Evolutionary conservation across 1,139 yeast species (phyloP).

Genomic region (Sugiyamaella castrensis): DNA sequence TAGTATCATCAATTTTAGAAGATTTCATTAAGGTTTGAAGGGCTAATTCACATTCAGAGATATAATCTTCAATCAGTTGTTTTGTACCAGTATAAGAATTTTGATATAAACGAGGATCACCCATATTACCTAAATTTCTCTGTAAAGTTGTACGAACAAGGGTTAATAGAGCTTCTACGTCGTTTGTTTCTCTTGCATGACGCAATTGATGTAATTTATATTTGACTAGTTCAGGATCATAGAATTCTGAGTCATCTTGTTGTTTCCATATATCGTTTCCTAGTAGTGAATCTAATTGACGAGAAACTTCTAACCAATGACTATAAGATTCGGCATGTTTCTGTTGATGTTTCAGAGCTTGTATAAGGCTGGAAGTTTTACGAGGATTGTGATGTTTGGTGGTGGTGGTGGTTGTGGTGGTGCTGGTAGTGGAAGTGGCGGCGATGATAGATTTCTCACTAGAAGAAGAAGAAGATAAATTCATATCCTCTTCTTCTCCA

Average conservation of each 20-base stretch:
- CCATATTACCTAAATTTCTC: constrained; percentile 84
- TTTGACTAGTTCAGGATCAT: constrained; percentile 65
- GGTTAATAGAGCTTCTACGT: constrained; percentile 62
- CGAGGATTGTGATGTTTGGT: neutral
- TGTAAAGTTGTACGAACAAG: constrained; percentile 81
- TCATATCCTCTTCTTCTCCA: too few species aligned
- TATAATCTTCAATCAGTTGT: constrained; percentile 72
- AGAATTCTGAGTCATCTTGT: constrained; percentile 54
- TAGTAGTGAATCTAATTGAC: constrained; percentile 59
- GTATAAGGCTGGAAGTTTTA: constrained; percentile 6
- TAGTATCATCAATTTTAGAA: constrained; percentile 54
- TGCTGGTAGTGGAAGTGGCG: too few species aligned
- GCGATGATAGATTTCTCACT: neutral
- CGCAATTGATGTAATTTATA: constrained; percentile 56
- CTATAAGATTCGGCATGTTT: constrained; percentile 52
- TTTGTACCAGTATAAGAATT: constrained; percentile 88
- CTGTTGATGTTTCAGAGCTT: constrained; percentile 20
- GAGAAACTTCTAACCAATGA: constrained; percentile 67
- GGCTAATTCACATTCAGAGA: constrained; percentile 68
- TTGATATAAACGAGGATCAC: constrained; percentile 71
- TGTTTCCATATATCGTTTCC: constrained; percentile 73
- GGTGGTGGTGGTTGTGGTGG: too few species aligned
- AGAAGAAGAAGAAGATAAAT: neutral
- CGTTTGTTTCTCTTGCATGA: constrained; percentile 54
- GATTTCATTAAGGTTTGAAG: constrained; percentile 47